A percentile compares a stretch with the other conserved stretches of the same genome.
Conservation (phyloP, 768 basidiomycete species). For the Panellus pusillus region DNA sequence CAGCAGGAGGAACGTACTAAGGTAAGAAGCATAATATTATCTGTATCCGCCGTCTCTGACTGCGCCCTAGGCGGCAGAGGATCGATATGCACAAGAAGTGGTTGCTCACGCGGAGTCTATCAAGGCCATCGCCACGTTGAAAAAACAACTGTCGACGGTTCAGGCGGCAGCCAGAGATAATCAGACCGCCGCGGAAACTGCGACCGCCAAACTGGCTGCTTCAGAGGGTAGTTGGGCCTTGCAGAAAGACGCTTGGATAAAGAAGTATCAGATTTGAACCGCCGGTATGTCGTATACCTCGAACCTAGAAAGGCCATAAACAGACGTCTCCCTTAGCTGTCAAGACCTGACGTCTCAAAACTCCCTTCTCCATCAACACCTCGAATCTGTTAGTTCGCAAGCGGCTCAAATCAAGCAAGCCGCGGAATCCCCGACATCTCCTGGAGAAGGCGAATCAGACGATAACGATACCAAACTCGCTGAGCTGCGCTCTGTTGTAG, state of each 20-base stretch:
- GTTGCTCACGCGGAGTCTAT: constrained; percentile 84
- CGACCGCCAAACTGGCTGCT: constrained; percentile 65
- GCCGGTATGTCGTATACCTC: constrained; percentile 49
- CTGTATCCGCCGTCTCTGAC: not conserved
- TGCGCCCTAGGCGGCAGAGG: constrained; percentile 62
- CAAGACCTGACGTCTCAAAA: constrained; percentile 80
- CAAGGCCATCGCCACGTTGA: constrained; percentile 65
- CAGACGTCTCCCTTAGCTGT: constrained; percentile 41
- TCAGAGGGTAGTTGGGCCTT: constrained; percentile 81
- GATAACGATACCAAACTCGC: constrained; percentile 65
- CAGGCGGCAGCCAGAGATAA: constrained; percentile 60
- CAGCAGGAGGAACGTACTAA: constrained; percentile 68
- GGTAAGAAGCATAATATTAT: constrained; percentile 35
- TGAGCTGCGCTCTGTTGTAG: constrained; percentile 75
- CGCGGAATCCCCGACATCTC: constrained; percentile 50
- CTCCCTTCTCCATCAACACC: constrained; percentile 73
- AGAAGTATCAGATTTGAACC: constrained; percentile 70
- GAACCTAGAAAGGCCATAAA: not conserved
- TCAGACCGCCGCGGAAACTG: constrained; percentile 65
- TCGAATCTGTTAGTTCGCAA: constrained; percentile 81
- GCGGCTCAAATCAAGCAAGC: constrained; percentile 78
- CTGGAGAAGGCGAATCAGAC: constrained; percentile 47
- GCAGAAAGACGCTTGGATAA: constrained; percentile 78
- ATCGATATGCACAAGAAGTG: constrained; percentile 79
- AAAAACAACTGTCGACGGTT: constrained; percentile 55